Evolutionary conservation across 2,329 filamentous ascomycete species (phyloP).

Genomic region (Colletotrichum theobromicola): DNA sequence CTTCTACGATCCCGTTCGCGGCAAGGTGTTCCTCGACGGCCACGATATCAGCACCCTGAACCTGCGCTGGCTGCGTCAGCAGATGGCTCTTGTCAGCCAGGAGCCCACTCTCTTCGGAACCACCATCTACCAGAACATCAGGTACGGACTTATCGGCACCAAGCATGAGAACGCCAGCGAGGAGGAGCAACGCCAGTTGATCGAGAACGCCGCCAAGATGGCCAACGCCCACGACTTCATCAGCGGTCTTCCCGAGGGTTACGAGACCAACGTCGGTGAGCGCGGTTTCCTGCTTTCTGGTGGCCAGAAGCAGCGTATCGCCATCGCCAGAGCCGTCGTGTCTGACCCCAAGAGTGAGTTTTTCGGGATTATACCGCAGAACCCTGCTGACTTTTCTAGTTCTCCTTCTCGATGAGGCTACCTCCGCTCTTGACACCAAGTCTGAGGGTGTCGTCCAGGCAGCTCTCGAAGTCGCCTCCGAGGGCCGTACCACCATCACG

Average conservation of each 20-base stretch:
- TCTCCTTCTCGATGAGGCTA: conserved; percentile 92
- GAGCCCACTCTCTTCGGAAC: conserved; percentile 91
- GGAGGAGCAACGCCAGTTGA: conserved; percentile 72
- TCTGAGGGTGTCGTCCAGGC: conserved; percentile 95
- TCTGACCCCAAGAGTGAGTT: conserved; percentile 79
- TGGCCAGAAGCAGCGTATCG: conserved; percentile 96
- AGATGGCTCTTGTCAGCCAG: conserved; percentile 91
- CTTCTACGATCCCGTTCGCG: conserved; percentile 89
- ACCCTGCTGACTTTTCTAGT: conserved; percentile 46
- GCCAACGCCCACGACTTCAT: conserved; percentile 97
- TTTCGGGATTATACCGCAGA: conserved; percentile 3
- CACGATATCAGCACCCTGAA: conserved; percentile 83
- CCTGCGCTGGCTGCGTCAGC: conserved; percentile 87
- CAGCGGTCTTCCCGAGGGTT: conserved; percentile 79
- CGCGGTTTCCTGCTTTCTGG: conserved; percentile 91
- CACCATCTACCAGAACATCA: conserved; percentile 88
- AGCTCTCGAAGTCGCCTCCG: conserved; percentile 83
- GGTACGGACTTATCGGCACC: conserved; percentile 89
- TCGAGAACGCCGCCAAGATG: conserved; percentile 84
- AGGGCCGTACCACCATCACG: conserved; percentile 90
- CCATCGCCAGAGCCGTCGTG: conserved; percentile 89
- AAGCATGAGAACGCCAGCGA: conserved; percentile 70
- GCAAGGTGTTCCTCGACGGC: conserved; percentile 80
- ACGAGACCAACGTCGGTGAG: conserved; percentile 94
- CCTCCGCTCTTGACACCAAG: conserved; percentile 90